Evolutionary conservation across 768 basidiomycete genomes (phyloP).

Genomic region (Pleurotus pulmonarius): DNA sequence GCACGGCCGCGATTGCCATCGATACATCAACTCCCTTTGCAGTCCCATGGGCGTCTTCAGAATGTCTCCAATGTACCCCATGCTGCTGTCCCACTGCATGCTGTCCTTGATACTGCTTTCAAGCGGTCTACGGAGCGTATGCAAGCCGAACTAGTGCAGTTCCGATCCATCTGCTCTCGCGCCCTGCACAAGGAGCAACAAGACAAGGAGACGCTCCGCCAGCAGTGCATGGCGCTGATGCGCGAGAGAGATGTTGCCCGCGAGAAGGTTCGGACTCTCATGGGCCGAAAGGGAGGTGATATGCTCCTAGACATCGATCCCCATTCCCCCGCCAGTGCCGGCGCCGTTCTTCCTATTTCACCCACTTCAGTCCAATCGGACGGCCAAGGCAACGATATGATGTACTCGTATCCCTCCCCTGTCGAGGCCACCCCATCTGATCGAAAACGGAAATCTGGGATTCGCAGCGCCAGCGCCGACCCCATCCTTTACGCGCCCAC

Average conservation of each 20-base stretch:
- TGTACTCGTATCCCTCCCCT: background rate
- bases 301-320: background rate
- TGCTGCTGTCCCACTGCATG: background rate
- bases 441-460: background rate
- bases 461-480: constrained; percentile 1
- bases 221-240: constrained; percentile 25
- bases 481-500: background rate
- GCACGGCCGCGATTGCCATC: background rate
- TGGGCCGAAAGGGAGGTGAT: constrained; percentile 16
- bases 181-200: constrained; percentile 26
- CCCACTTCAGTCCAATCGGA: background rate
- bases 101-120: constrained; percentile 25
- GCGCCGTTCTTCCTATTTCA: background rate
- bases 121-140: constrained; percentile 24
- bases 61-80: constrained; percentile 1
- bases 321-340: background rate
- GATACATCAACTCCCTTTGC: constrained; percentile 1
- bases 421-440: background rate
- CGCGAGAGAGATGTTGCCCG: constrained; percentile 30
- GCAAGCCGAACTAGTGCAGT: constrained; percentile 23
- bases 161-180: constrained; percentile 26
- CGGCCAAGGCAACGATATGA: background rate
- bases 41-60: constrained; percentile 2
- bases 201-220: constrained; percentile 24
- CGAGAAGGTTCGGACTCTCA: constrained; percentile 23